Evolutionary conservation across 2,329 filamentous ascomycete species (phyloP), one percentile per base, ranked within the genome.

Genomic region (Penicillium janthinellum): DNA sequence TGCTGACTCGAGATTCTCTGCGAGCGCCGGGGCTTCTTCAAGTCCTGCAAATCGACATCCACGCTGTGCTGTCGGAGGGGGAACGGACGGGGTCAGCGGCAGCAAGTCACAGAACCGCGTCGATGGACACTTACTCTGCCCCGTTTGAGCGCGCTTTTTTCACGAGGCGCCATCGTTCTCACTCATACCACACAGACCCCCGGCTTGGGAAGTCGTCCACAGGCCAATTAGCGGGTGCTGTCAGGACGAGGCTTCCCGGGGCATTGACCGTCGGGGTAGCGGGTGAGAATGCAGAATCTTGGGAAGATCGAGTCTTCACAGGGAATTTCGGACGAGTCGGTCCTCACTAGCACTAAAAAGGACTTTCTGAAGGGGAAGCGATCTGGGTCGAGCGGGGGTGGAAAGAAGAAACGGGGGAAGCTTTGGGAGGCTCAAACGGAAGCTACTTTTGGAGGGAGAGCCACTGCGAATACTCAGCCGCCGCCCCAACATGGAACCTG

Each of bases 131-230:
- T 74, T 82, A 95, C 91, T 77, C 89, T 85, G 68, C 82, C 86
- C 73, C 92, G 88, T 83, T 96, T 96, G 80, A 95, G 86, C 79
- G 90, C 89, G 81, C 89, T 92, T 81, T 91, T 91, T 78, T 95
- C 90, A 66, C 70, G 82, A 79, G 77, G 87, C 45, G 72, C 69
- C 76, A 79, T 78, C 38, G 20, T 44, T 50, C 52, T 61, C 44
- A 38, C n/a, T 56, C 37, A 31, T 48, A 62, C 31, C 56, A 59
- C 55, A 53, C 59, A 49, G 48, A 60, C 53, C 55, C 35, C 38
- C 48, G 34, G 28, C 17, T 37, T 47, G 53, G 17, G 42, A 52
- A 60, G 28, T 37, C 57, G 50, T 58, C 51, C 56, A 57, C 51
- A 64, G 63, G 54, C 63, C 64, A 65, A 64, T 64, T 49, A 61